Percentiles rank a stretch among this genome's conserved stretches.
Evolutionary conservation across 2,329 filamentous ascomycete genomes (phyloP).

Genomic region (Paecilomyces variotii): DNA sequence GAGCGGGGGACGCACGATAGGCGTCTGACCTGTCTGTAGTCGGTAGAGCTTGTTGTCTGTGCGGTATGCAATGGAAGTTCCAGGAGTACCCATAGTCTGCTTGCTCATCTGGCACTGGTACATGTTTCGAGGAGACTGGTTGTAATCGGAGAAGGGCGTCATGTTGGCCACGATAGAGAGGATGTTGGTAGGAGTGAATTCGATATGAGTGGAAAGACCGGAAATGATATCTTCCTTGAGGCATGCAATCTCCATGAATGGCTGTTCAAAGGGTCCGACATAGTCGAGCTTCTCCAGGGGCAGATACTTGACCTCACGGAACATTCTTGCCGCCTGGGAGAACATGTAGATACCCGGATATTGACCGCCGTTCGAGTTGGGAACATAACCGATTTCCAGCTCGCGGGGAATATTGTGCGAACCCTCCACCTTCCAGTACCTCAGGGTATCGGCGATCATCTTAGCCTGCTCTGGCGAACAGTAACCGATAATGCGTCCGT

Average conservation of each 20-base stretch:
- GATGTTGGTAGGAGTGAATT: constrained; percentile 91
- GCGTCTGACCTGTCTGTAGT: constrained; percentile 91
- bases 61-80: constrained; percentile 72
- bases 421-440: constrained; percentile 93
- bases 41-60: constrained; percentile 97
- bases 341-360: constrained; percentile 96
- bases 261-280: constrained; percentile 90
- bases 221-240: constrained; percentile 79
- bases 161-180: constrained; percentile 96
- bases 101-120: constrained; percentile 99
- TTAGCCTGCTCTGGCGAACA: constrained; percentile 77
- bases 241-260: constrained; percentile 95
- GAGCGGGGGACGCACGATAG: constrained; percentile 80
- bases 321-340: constrained; percentile 76
- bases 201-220: constrained; percentile 87
- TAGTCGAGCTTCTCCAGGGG: constrained; percentile 78
- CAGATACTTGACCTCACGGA: constrained; percentile 85
- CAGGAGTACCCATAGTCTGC: constrained; percentile 96
- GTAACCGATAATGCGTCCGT: constrained; percentile 84
- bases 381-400: constrained; percentile 87
- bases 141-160: constrained; percentile 98
- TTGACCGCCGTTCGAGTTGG: constrained; percentile 80
- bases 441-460: constrained; percentile 73
- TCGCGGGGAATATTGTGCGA: constrained; percentile 69
- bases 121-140: constrained; percentile 98